A percentile compares a stretch with the other conserved stretches of the same genome.
Conservation (phyloP, 2,329 filamentous ascomycete genomes). For the Hypoxylon sp. region DNA sequence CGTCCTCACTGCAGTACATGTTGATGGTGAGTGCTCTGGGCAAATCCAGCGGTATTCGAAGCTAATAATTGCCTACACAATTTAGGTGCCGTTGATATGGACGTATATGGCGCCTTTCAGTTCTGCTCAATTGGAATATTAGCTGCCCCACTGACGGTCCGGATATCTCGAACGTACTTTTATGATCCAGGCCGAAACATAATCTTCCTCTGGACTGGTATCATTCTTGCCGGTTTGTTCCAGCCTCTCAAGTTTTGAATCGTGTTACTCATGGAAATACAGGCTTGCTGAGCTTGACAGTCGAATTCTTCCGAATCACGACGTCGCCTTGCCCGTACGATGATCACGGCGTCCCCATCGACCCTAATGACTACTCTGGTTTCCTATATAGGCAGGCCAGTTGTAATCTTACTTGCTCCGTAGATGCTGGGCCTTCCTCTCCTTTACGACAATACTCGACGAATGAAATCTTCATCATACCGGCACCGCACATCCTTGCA, state of each 20-base stretch:
- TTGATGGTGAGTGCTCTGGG: slow-evolving; percentile 63
- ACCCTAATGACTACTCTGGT: slow-evolving; percentile 49
- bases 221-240: slow-evolving; percentile 70
- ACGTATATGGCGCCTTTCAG: slow-evolving; percentile 78
- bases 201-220: slow-evolving; percentile 76
- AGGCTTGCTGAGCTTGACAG: slow-evolving; percentile 72
- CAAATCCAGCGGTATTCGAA: background rate
- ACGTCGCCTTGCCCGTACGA: slow-evolving; percentile 61
- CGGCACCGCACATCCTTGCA: slow-evolving; percentile 67
- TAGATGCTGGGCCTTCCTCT: slow-evolving; percentile 65
- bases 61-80: slow-evolving; percentile 9
- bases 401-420: slow-evolving; percentile 66
- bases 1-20: slow-evolving; percentile 71
- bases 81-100: slow-evolving; percentile 75
- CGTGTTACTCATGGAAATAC: slow-evolving; percentile 6
- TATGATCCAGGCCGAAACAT: slow-evolving; percentile 74
- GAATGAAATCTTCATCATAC: slow-evolving; percentile 75
- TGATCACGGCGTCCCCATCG: slow-evolving; percentile 57
- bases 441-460: slow-evolving; percentile 69
- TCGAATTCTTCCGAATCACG: slow-evolving; percentile 74
- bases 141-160: slow-evolving; percentile 73
- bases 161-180: slow-evolving; percentile 75
- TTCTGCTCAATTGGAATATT: slow-evolving; percentile 76
- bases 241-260: background rate
- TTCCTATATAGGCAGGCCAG: slow-evolving; percentile 62